A percentile compares a stretch with the other conserved stretches of the same genome.
Conservation (phyloP, 2,329 filamentous ascomycete species). For the Aquanectria penicillioides region DNA sequence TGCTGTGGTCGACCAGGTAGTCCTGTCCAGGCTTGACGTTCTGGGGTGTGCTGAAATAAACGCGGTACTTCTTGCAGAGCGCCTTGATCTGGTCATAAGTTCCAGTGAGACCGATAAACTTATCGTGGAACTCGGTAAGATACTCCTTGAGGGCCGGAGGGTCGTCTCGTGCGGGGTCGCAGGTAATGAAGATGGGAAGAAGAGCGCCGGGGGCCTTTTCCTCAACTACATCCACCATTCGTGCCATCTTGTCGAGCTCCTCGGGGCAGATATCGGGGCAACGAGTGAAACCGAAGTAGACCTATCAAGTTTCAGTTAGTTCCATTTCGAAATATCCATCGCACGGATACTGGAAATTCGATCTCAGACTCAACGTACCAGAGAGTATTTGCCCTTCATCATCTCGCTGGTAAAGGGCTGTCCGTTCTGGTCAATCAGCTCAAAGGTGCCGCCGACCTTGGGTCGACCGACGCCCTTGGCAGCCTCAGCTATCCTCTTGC, state of each 20-base stretch:
- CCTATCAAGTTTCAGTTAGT: slow-evolving; percentile 58
- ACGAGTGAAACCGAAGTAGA: slow-evolving; percentile 98
- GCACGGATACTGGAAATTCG: background rate
- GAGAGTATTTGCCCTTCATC: slow-evolving; percentile 85
- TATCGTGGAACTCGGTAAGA: slow-evolving; percentile 87
- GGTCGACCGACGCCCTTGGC: slow-evolving; percentile 92
- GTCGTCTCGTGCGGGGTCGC: slow-evolving; percentile 91
- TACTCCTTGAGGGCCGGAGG: slow-evolving; percentile 87
- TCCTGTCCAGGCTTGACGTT: slow-evolving; percentile 93
- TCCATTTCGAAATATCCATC: background rate
- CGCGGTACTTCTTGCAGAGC: slow-evolving; percentile 93
- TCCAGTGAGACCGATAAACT: slow-evolving; percentile 88
- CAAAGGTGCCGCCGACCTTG: slow-evolving; percentile 90
- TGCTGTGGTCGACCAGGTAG: slow-evolving; percentile 97
- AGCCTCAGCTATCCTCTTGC: slow-evolving; percentile 88
- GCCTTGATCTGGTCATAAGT: slow-evolving; percentile 94
- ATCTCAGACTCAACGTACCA: slow-evolving; percentile 63
- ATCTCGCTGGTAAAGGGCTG: slow-evolving; percentile 80
- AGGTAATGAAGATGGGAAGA: slow-evolving; percentile 90
- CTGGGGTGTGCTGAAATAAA: slow-evolving; percentile 94
- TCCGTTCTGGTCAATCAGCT: slow-evolving; percentile 84
- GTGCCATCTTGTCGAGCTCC: slow-evolving; percentile 99
- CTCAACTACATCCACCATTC: slow-evolving; percentile 82
- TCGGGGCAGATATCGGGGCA: slow-evolving; percentile 99
- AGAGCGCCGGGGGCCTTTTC: slow-evolving; percentile 63